A percentile compares a stretch with the other conserved stretches of the same genome.
phyloP scores from a whole-genome alignment of 2,329 filamentous ascomycete genomes.

The Aspergillus sp. region DNA sequence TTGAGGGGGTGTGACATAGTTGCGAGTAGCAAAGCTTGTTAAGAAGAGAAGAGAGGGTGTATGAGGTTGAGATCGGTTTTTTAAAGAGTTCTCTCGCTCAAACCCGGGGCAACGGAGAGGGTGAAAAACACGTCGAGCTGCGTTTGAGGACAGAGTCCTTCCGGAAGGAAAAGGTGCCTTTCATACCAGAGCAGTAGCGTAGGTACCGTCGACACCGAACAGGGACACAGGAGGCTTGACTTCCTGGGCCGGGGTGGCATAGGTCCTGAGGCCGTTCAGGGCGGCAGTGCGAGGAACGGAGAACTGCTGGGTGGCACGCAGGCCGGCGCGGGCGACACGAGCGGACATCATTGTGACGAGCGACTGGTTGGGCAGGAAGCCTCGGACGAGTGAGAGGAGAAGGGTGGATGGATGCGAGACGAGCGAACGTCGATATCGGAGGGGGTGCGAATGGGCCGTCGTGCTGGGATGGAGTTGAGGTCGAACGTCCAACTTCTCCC shows the following conservation, averaged over 20 bases:
- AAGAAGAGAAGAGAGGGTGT: background rate
- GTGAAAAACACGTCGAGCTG: background rate
- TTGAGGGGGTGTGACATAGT: background rate
- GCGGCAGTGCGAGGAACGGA: slow-evolving; percentile 41
- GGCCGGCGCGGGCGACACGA: slow-evolving; percentile 56
- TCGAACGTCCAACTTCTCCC: slow-evolving; percentile 26
- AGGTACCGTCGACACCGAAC: slow-evolving; percentile 96
- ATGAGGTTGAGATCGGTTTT: background rate
- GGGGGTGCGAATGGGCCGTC: slow-evolving; percentile 16
- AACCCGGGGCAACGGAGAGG: slow-evolving; percentile 17
- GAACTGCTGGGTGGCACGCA: slow-evolving; percentile 52
- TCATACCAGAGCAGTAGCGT: slow-evolving; percentile 96
- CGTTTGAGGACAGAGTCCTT: background rate
- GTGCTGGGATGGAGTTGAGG: slow-evolving; percentile 19
- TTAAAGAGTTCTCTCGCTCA: slow-evolving; percentile 11
- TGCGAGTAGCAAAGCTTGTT: background rate
- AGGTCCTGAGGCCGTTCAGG: slow-evolving; percentile 63
- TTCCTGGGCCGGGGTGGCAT: slow-evolving; percentile 67
- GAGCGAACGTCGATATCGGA: slow-evolving; percentile 27
- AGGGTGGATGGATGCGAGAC: slow-evolving; percentile 23
- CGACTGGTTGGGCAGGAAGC: background rate
- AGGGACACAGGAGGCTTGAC: slow-evolving; percentile 84
- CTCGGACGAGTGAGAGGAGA: slow-evolving; percentile 5
- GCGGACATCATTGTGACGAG: slow-evolving; percentile 53
- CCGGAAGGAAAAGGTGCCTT: background rate